Base-by-base conservation (phyloP, 108 stramenopile species). In the Fragilaria radians region DNA sequence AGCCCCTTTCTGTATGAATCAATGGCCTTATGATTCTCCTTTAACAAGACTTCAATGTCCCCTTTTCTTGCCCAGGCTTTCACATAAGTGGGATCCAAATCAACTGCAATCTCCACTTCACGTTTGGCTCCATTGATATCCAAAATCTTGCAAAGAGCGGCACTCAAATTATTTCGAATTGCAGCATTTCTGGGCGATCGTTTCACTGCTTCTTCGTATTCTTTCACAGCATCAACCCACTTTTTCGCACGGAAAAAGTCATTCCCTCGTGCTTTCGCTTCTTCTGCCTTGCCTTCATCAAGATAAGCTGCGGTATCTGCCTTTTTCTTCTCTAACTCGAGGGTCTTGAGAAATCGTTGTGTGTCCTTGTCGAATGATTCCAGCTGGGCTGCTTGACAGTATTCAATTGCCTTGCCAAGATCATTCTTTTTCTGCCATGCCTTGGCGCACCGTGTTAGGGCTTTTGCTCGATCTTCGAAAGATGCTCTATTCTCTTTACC, bases 21-120 rank as follows among this genome's bases (percentile, higher is more conserved):
- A 65, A 98, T 71, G 0, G 97, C 96, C 77, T 98, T 98, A 88
- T 95, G 93, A 78, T 88, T 88, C 65, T 97, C 96, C 78, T 98
- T 99, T 77, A 94, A 86, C 48, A 95, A 71, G 48, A 97, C 77
- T 73, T 99, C 95, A 65, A 98, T 96, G 70, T 98, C 96, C 19
- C 97, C 99, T 73, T 97, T 97, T 54, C 96, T 91, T 19, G 97
- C 95, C 88, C 93, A 97, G 2, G 97, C 97, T 73, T 98, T 99
- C 65, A 94, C 95, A 66, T 99, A 99, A 62, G 93, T 91, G 11
- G 88, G 89, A 80, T 99, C 99, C 29, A 98, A 57, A 33, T 96
- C 96, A 46, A 99, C 62, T 4, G 99, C 97, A 69, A 84, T 88
- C 70, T 98, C 95, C 52, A 93, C 83, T 50, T 97, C 79, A 32